Evolutionary conservation across 2,329 filamentous ascomycete species (phyloP), one percentile per base, ranked within the genome.

Genomic region (Ceratocystis diversiconidia): DNA sequence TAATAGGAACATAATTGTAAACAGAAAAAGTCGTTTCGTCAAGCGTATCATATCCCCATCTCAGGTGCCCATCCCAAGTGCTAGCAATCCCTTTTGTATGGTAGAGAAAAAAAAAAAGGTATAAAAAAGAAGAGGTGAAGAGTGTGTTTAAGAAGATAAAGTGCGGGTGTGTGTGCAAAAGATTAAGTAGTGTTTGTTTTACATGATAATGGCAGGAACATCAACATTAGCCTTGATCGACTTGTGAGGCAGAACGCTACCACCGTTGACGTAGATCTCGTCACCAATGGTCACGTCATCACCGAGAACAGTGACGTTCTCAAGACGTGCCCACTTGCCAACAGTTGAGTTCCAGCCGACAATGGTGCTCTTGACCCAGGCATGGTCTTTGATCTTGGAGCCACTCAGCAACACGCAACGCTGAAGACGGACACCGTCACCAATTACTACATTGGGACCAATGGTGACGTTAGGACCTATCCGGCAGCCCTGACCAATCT

Each of bases 141-240:
- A 66, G 65, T 66, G 65, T 66, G 61, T 46, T 22, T 36, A 50
- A 66, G 59, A 66, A 66, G 48, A 60, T 52, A 57, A 65, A 65
- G 50, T 17, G 55, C 15, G 52, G 43, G 41, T n/a, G 52, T 28
- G n/a, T 55, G 46, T 32, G 50, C 44, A 61, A 57, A 48, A 62
- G 32, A 66, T 30, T 59, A 52, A 64, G 44, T 43, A 46, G 52
- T 41, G 36, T 41, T 25, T 65, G 41, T 55, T 68, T 79, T 80
- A 86, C 84, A 86, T 86, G 73, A 86, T 86, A 70, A 86, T 86
- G 68, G 84, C 83, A 28, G 84, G 84, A 32, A 83, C 84, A 76
- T 99, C 94, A 72, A 99, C 90, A 76, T 99, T 99, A 73, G 87
- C 85, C 84, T 97, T 97, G 83, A 99, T 97, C 76, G 88, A 94